Evolutionary conservation across 805 yeast genomes (phyloP).

Genomic region (Metschnikowia shivogae): DNA sequence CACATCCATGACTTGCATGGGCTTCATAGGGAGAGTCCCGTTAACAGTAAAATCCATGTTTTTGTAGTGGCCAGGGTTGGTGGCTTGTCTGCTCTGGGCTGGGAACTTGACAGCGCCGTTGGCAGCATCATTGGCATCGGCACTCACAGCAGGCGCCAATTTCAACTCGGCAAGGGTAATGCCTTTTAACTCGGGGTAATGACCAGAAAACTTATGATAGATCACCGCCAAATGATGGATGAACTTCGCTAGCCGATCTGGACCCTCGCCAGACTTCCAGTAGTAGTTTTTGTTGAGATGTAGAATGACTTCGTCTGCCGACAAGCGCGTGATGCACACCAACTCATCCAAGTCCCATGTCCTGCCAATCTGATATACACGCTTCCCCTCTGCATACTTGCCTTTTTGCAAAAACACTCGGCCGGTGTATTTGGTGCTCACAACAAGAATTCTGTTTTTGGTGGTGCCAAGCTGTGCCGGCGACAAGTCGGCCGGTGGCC

Average conservation of each 20-base stretch:
- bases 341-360: constrained; percentile 85
- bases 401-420: constrained; percentile 79
- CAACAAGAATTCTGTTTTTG: constrained; percentile 58
- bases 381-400: constrained; percentile 63
- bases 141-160: constrained; percentile 20
- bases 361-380: constrained; percentile 82
- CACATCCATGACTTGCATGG: constrained; percentile 37
- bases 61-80: constrained; percentile 23
- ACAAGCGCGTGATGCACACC: constrained; percentile 47
- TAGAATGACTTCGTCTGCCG: constrained; percentile 54
- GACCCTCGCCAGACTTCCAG: constrained; percentile 53
- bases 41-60: constrained; percentile 40
- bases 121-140: not conserved
- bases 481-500: constrained; percentile 62
- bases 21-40: constrained; percentile 40
- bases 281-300: constrained; percentile 73
- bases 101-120: not conserved
- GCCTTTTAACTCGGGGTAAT: constrained; percentile 35
- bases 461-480: constrained; percentile 28
- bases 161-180: constrained; percentile 32
- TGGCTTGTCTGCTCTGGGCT: not conserved
- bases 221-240: constrained; percentile 29
- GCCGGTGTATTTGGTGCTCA: constrained; percentile 63
- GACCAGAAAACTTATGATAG: constrained; percentile 33
- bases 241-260: constrained; percentile 33